Evolutionary conservation across 1,284 basidiomycete genomes (phyloP), one percentile per base, ranked within the genome.

Genomic region (Clitocybe nebularis): DNA sequence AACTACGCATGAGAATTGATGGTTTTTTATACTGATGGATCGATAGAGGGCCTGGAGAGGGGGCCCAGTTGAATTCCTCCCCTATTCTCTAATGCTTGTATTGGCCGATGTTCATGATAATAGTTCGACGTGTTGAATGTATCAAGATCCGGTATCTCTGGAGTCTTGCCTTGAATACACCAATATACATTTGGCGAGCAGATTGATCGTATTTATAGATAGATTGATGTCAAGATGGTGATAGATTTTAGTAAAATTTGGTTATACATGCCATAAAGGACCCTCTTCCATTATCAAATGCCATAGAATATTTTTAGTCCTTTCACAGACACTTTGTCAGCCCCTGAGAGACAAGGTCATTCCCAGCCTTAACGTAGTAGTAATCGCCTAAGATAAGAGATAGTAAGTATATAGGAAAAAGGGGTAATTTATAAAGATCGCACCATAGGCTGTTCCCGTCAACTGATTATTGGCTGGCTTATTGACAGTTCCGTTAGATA

Each of bases 311-410:
- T 24, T 23, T 22, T 35, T 24, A 21, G 11, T 32, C 14, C 19
- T 23, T 26, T 33, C 11, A 51, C 41, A 39, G 46, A 45, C 71
- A 74, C 14, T 51, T 48, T 3, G 61, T 61, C 39, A 71, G 47
- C 5, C 61, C 63, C 58, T 64, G 63, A 29, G 51, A 49, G 32
- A 73, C 53, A 36, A 74, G 56, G 32, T 65, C 61, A 50, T 70
- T 74, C 10, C 67, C 72, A 4, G 68, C 69, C 47, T 52, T 58
- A 44, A 71, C 62, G 41, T 59, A 74, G 52, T 72, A 74, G 51
- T 73, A 72, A 53, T 74, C 71, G 22, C 67, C 70, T 72, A 47
- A 22, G 46, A 23, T 35, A 36, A 9, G 22, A 17, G n/a, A 19
- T 13, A 11, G 6, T 29, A 23, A 26, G 22, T 10, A 19, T 11